A percentile compares a stretch with the other conserved stretches of the same genome.
Conservation (phyloP, 768 basidiomycete genomes). For the Paxillus rubicundulus region DNA sequence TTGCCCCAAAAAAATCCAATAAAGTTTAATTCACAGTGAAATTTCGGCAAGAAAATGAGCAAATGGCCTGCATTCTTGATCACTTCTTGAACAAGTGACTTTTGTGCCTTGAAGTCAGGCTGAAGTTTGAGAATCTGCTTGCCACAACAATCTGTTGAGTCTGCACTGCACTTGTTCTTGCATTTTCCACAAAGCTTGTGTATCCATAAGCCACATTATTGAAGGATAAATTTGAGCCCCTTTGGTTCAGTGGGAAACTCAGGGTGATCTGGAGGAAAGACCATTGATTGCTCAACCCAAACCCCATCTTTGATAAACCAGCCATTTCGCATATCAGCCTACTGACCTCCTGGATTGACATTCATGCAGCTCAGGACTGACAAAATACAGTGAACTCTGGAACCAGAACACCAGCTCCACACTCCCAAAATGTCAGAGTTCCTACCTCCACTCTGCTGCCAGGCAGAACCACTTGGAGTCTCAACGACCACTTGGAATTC, state of each 20-base stretch:
- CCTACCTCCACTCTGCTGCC: no score
- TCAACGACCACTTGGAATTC: no score
- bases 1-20: constrained; percentile 29
- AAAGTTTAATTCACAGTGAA: constrained; percentile 26
- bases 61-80: constrained; percentile 26
- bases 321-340: no score
- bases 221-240: constrained; percentile 30
- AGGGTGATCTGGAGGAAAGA: constrained; percentile 35
- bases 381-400: no score
- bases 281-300: constrained; percentile 18
- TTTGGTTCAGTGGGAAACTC: constrained; percentile 28
- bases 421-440: no score
- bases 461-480: no score
- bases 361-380: no score
- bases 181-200: constrained; percentile 2
- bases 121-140: constrained; percentile 26
- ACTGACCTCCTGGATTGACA: no score
- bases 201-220: constrained; percentile 26
- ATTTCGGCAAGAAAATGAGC: constrained; percentile 27
- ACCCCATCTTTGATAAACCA: no score
- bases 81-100: constrained; percentile 21
- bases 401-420: no score
- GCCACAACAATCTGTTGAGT: constrained; percentile 27
- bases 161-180: background rate
- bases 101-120: constrained; percentile 24